These are phyloP conservation scores for Macaranga tanarius DNA, from an alignment of 441 rosid species.

Conservation along the genomic window DNA sequence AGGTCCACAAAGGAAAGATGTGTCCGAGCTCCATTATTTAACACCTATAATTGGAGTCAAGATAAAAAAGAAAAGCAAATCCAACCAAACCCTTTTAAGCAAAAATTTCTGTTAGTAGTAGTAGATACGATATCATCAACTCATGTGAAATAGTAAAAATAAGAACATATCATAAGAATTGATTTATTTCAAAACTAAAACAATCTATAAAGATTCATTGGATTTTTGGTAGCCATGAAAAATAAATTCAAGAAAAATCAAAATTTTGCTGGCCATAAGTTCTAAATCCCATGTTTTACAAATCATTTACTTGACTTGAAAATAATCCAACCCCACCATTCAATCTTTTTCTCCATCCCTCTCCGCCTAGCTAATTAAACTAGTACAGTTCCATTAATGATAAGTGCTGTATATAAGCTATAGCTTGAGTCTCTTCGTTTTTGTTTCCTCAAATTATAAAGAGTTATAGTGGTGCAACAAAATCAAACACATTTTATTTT, in stretches of 20 bases:
- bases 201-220: not conserved
- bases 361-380: not conserved
- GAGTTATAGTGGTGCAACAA: not conserved
- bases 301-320: slow-evolving; percentile 31
- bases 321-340: slow-evolving; percentile 19
- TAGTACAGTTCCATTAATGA: not conserved
- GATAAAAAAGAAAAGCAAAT: not conserved
- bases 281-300: slow-evolving; percentile 35
- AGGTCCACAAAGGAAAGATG: slow-evolving; percentile 19
- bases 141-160: not conserved
- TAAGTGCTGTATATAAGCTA: not conserved
- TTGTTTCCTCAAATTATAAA: not conserved
- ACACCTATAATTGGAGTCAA: not conserved
- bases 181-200: not conserved
- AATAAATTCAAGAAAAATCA: slow-evolving; percentile 16
- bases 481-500: not conserved
- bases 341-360: slow-evolving; percentile 3
- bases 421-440: slow-evolving; percentile 5
- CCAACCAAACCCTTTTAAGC: slow-evolving; percentile 2
- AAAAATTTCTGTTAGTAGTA: slow-evolving; percentile 8
- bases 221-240: slow-evolving; percentile 10
- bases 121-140: not conserved
- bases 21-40: slow-evolving; percentile 10
- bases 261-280: slow-evolving; percentile 28
- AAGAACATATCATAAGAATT: not conserved